Conservation (phyloP, 331 rosid genomes). For the Stylosanthes scabra region DNA sequence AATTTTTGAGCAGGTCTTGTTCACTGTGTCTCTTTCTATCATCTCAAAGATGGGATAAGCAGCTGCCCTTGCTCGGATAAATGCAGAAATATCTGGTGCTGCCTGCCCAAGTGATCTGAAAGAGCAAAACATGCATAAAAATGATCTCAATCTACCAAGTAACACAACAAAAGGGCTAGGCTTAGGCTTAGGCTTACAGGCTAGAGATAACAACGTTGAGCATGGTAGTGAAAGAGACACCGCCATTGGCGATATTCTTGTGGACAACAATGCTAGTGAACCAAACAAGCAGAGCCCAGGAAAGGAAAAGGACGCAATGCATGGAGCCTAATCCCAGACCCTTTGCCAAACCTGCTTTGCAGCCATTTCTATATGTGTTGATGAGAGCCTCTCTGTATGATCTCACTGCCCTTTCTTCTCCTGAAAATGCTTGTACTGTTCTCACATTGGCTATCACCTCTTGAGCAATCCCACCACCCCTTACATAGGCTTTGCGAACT, state of each 20-base stretch:
- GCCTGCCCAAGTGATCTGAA: no score
- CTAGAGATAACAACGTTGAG: constrained; percentile 96
- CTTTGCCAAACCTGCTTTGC: constrained; percentile 88
- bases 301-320: constrained; percentile 81
- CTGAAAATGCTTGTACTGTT: constrained; percentile 96
- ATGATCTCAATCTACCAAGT: background rate
- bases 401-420: constrained; percentile 86
- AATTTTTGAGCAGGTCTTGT: background rate
- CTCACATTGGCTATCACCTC: constrained; percentile 97
- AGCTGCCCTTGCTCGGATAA: constrained; percentile 14
- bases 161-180: background rate
- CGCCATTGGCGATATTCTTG: constrained; percentile 83
- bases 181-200: constrained; percentile 62
- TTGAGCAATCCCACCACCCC: constrained; percentile 95
- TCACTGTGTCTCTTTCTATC: no score
- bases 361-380: constrained; percentile 73
- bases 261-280: constrained; percentile 83
- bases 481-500: constrained; percentile 77
- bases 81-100: no score
- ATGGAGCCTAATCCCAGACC: constrained; percentile 87
- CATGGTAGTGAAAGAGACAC: constrained; percentile 97
- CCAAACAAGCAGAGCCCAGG: constrained; percentile 89
- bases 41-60: constrained; percentile 54
- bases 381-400: constrained; percentile 72
- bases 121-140: constrained; percentile 29